Percentiles rank a stretch among this genome's conserved stretches.
These are phyloP conservation scores for Suhomyces atakaporum DNA, from an alignment of 1,139 yeast genomes.

Conservation along the genomic window DNA sequence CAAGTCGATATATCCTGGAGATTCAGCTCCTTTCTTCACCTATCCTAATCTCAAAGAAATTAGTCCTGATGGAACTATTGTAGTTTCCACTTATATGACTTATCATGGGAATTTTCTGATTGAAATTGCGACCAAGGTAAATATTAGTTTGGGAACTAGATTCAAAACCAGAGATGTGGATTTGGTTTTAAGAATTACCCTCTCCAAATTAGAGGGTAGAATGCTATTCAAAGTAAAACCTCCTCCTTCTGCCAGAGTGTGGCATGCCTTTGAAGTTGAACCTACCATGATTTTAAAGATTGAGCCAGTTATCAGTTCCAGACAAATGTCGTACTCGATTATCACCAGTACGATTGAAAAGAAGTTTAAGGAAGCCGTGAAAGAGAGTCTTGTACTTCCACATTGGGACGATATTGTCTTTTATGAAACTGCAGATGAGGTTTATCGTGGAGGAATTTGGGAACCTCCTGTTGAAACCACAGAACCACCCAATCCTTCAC, in stretches of 20 bases:
- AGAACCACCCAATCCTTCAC: neutral
- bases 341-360: conserved; percentile 80
- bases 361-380: conserved; percentile 75
- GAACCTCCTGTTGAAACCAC: conserved; percentile 40
- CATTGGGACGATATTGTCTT: conserved; percentile 86
- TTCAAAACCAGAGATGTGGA: conserved; percentile 81
- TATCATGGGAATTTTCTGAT: conserved; percentile 76
- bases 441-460: conserved; percentile 95
- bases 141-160: conserved; percentile 69
- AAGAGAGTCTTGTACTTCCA: conserved; percentile 80
- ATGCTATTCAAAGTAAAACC: conserved; percentile 71
- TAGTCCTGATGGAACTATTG: conserved; percentile 80
- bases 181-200: conserved; percentile 67
- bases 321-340: conserved; percentile 75
- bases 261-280: conserved; percentile 86
- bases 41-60: conserved; percentile 69
- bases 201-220: conserved; percentile 73
- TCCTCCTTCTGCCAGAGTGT: conserved; percentile 85
- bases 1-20: conserved; percentile 72
- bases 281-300: conserved; percentile 74
- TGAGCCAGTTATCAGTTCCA: conserved; percentile 86
- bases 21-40: conserved; percentile 76
- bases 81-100: conserved; percentile 58
- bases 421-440: conserved; percentile 60
- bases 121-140: conserved; percentile 77